phyloP scores from a whole-genome alignment of 129 eudicot genomes.

The Solidago caesia region DNA sequence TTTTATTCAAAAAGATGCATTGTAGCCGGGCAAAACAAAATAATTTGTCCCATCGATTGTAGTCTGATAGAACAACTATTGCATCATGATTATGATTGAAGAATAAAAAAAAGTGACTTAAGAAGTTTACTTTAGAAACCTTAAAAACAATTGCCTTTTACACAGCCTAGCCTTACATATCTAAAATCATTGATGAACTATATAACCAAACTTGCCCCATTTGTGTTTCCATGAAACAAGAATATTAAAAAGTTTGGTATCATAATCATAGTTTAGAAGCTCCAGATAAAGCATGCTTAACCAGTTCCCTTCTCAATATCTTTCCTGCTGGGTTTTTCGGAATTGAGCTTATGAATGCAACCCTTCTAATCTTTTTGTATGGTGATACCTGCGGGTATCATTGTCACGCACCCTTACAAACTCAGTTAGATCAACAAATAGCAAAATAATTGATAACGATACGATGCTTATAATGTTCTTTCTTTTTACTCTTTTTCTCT shows the following conservation, averaged over 20 bases:
- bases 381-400: constrained; percentile 70
- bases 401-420: background rate
- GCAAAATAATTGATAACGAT: background rate
- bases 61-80: too few species aligned
- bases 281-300: constrained; percentile 57
- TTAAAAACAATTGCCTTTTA: background rate
- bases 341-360: constrained; percentile 64
- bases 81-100: too few species aligned
- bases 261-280: constrained; percentile 52
- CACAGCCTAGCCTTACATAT: background rate
- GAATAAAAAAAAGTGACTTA: background rate
- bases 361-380: constrained; percentile 80
- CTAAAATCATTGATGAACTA: background rate
- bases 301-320: constrained; percentile 81
- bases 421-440: background rate
- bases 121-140: background rate
- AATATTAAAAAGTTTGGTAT: constrained; percentile 10
- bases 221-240: constrained; percentile 13
- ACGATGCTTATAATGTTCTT: background rate
- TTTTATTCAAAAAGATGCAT: too few species aligned
- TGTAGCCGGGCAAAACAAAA: too few species aligned
- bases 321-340: constrained; percentile 87
- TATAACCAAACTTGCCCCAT: background rate
- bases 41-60: too few species aligned
- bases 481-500: background rate